phyloP scores from a whole-genome alignment of 768 basidiomycete species.

The Leccinum barrowsii region DNA sequence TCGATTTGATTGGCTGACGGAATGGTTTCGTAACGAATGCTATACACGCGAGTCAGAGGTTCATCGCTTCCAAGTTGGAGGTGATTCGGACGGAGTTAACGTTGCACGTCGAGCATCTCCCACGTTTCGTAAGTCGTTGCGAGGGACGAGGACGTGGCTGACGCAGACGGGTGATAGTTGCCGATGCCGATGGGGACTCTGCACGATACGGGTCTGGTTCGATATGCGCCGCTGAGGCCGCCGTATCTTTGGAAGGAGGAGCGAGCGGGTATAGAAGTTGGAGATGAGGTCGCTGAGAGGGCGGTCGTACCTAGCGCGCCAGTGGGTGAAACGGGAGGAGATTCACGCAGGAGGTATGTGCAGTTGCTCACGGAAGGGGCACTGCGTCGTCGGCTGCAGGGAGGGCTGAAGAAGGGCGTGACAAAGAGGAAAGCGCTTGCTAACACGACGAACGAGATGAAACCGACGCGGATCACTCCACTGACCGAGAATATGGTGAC shows the following conservation, averaged over 20 bases:
- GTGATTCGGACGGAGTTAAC: constrained; percentile 18
- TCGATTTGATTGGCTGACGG: neutral
- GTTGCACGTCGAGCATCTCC: neutral
- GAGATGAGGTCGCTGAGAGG: neutral
- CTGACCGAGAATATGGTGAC: neutral
- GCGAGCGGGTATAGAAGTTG: neutral
- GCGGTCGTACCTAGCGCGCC: neutral
- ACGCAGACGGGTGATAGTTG: neutral
- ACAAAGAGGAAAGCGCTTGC: neutral
- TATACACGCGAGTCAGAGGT: constrained; percentile 5
- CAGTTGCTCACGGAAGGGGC: neutral
- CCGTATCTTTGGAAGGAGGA: neutral
- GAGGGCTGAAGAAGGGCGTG: neutral
- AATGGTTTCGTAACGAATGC: neutral
- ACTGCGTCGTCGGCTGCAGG: neutral
- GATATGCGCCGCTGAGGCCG: neutral
- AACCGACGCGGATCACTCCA: neutral
- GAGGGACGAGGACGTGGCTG: neutral
- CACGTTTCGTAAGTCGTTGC: neutral
- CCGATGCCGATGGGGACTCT: neutral
- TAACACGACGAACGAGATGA: neutral
- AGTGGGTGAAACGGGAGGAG: neutral
- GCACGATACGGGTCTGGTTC: neutral
- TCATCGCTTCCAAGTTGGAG: constrained; percentile 16
- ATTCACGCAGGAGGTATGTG: neutral